These are phyloP conservation scores for Grosmannia serpens DNA, from an alignment of 2,329 filamentous ascomycete species.

Conservation along the genomic window DNA sequence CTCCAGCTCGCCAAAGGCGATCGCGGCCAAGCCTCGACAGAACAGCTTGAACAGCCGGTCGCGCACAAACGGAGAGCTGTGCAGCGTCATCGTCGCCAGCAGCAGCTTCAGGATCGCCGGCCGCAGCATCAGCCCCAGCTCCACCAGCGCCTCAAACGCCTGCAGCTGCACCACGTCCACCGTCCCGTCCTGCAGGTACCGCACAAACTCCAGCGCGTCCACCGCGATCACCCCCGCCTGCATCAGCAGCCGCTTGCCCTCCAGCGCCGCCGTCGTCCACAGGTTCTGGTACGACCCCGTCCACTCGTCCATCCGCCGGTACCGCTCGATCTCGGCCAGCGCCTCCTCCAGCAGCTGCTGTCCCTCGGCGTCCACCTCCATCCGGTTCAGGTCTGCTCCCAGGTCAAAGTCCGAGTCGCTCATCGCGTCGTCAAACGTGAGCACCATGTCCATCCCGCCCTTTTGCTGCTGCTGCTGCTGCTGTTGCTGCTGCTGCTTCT, in stretches of 20 bases:
- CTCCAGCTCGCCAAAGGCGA: conserved; percentile 53
- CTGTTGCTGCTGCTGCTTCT: conserved; percentile 6
- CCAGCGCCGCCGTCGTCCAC: conserved; percentile 50
- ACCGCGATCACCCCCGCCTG: conserved; percentile 48
- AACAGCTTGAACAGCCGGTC: conserved; percentile 48
- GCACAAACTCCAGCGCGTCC: conserved; percentile 44
- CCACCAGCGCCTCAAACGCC: conserved; percentile 51
- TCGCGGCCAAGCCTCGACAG: conserved; percentile 46
- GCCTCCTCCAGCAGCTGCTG: conserved; percentile 38
- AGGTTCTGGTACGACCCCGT: conserved; percentile 57
- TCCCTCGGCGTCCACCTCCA: conserved; percentile 22
- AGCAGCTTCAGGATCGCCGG: conserved; percentile 44
- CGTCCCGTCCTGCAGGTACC: conserved; percentile 55
- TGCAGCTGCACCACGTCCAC: conserved; percentile 53
- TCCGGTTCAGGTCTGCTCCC: conserved; percentile 28
- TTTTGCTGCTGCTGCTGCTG: not conserved
- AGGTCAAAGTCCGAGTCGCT: conserved; percentile 14
- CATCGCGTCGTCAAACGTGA: conserved; percentile 23
- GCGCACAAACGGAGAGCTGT: conserved; percentile 52
- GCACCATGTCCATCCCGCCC: conserved; percentile 12
- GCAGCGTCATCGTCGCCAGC: conserved; percentile 46
- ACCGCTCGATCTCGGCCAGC: conserved; percentile 53
- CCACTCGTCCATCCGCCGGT: conserved; percentile 58
- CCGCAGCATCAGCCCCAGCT: conserved; percentile 49
- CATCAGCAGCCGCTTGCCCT: conserved; percentile 52